Evolutionary conservation across 1,284 basidiomycete species (phyloP).

Genomic region (Thecaphora thlaspeos): DNA sequence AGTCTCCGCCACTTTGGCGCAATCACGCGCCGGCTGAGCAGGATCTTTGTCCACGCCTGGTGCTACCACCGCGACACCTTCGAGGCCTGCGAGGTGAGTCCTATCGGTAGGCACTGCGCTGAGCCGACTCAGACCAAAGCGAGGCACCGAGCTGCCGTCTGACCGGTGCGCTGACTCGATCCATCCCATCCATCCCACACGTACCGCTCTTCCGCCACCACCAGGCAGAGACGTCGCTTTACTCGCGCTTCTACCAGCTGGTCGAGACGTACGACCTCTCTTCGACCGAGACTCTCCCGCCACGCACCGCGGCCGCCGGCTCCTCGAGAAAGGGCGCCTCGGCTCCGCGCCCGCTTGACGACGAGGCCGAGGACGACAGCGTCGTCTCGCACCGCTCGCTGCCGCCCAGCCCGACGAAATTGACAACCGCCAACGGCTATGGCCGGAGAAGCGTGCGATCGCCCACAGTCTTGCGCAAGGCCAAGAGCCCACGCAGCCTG

Average conservation of each 20-base stretch:
- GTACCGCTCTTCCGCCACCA: no score
- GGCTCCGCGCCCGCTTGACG: no score
- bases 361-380: background rate
- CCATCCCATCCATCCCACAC: no score
- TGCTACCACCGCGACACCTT: conserved; percentile 75
- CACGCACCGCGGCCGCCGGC: conserved; percentile 2
- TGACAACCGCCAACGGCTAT: background rate
- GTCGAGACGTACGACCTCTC: conserved; percentile 74
- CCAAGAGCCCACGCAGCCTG: background rate
- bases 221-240: conserved; percentile 77
- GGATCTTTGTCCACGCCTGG: conserved; percentile 94
- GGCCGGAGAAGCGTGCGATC: background rate
- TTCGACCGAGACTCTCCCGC: conserved; percentile 28
- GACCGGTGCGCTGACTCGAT: no score
- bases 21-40: conserved; percentile 80
- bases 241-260: conserved; percentile 83
- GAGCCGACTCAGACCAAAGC: no score
- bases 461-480: background rate
- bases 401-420: background rate
- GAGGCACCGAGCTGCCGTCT: no score
- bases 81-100: conserved; percentile 70
- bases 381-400: background rate
- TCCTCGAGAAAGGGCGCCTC: background rate
- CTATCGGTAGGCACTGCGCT: no score
- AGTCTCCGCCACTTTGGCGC: conserved; percentile 84